Conservation (phyloP, 768 basidiomycete species). For the Pulveroboletus frians region DNA sequence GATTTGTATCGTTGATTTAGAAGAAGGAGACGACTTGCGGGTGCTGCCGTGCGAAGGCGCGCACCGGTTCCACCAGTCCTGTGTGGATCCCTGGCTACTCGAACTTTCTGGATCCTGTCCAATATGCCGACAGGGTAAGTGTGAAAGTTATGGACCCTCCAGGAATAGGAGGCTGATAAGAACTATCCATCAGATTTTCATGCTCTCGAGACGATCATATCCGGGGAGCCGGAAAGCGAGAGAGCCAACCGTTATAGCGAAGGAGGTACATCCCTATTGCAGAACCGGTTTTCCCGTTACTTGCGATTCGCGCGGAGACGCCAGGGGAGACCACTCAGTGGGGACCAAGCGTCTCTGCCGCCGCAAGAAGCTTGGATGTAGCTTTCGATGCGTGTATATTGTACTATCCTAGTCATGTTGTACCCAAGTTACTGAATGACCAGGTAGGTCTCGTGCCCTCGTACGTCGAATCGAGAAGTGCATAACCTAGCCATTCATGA, state of each 20-base stretch:
- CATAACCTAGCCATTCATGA: too few species aligned
- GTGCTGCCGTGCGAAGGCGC: slow-evolving; percentile 88
- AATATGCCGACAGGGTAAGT: slow-evolving; percentile 83
- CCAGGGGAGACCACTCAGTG: slow-evolving; percentile 37
- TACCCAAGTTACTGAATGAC: neutral
- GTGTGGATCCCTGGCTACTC: slow-evolving; percentile 92
- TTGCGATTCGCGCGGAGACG: slow-evolving; percentile 48
- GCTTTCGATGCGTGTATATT: neutral
- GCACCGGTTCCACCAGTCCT: slow-evolving; percentile 84
- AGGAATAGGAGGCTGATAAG: neutral
- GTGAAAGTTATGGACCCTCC: neutral
- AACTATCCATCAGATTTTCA: slow-evolving; percentile 44
- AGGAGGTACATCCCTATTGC: slow-evolving; percentile 13
- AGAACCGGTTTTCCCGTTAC: slow-evolving; percentile 53
- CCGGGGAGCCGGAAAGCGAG: slow-evolving; percentile 27
- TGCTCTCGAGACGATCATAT: slow-evolving; percentile 55
- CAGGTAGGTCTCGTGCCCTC: too few species aligned
- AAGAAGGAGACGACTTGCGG: slow-evolving; percentile 88
- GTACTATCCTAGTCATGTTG: neutral
- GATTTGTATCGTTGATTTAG: slow-evolving; percentile 92
- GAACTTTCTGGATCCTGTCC: slow-evolving; percentile 89
- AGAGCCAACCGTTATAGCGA: slow-evolving; percentile 10
- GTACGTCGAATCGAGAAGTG: neutral
- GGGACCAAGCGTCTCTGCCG: slow-evolving; percentile 25
- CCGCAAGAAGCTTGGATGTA: slow-evolving; percentile 7